These are phyloP conservation scores for Fraxinus ornus DNA, from an alignment of 305 asterid species.

Conservation along the genomic window DNA sequence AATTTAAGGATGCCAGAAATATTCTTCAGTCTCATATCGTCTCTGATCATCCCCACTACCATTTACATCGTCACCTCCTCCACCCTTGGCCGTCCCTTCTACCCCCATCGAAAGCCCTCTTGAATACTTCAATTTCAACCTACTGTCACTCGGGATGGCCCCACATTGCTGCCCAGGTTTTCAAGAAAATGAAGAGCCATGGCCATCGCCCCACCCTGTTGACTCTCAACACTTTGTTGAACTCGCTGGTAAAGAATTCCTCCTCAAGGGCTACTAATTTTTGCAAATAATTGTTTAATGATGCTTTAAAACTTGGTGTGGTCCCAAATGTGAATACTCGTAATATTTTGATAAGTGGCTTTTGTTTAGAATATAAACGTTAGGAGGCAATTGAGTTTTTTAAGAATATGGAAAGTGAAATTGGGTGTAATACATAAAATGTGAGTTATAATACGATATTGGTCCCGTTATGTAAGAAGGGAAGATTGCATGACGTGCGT, in stretches of 20 bases:
- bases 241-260: slow-evolving; percentile 54
- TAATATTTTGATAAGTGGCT: slow-evolving; percentile 68
- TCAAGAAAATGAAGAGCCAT: slow-evolving; percentile 77
- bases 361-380: slow-evolving; percentile 60
- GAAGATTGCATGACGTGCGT: slow-evolving; percentile 62
- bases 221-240: slow-evolving; percentile 51
- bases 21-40: slow-evolving; percentile 55
- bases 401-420: slow-evolving; percentile 53
- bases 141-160: slow-evolving; percentile 66
- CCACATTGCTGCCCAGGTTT: slow-evolving; percentile 56
- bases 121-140: slow-evolving; percentile 59
- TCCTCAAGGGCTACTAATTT: slow-evolving; percentile 41
- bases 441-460: slow-evolving; percentile 74
- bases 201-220: slow-evolving; percentile 42
- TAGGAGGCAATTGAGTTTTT: slow-evolving; percentile 59
- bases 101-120: slow-evolving; percentile 47
- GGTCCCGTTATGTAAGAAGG: slow-evolving; percentile 63
- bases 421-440: slow-evolving; percentile 54
- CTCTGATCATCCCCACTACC: slow-evolving; percentile 65
- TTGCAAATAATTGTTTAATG: slow-evolving; percentile 60
- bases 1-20: slow-evolving; percentile 53
- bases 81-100: slow-evolving; percentile 55
- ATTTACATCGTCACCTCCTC: slow-evolving; percentile 60
- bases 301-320: slow-evolving; percentile 63
- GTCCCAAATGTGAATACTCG: slow-evolving; percentile 56